These are phyloP conservation scores for Plasmodium relictum DNA, from an alignment of 169 alveolate species.

Conservation along the genomic window DNA sequence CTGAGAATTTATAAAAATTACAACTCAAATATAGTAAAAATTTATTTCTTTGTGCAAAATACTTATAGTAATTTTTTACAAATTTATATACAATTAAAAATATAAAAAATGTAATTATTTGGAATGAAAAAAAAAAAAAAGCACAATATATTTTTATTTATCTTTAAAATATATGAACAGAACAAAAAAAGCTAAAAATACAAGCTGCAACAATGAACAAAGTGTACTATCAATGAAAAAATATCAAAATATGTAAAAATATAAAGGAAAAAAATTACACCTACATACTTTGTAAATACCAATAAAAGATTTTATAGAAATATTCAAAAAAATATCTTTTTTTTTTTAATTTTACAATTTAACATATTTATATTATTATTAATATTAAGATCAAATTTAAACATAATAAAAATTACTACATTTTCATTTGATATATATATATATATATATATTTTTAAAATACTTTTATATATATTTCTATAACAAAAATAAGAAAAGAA, in stretches of 20 bases:
- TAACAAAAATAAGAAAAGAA: conserved; percentile 19
- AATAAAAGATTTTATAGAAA: neutral
- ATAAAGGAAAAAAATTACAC: neutral
- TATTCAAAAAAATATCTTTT: neutral
- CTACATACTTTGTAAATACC: neutral
- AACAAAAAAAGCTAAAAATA: neutral
- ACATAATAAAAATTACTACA: neutral
- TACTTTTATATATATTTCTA: conserved; percentile 21
- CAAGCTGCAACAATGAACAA: conserved; percentile 15
- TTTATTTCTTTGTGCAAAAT: no score
- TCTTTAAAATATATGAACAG: no score
- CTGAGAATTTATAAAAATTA: no score
- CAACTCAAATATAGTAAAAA: no score
- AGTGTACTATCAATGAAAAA: conserved; percentile 5
- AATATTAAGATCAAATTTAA: neutral
- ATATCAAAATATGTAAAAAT: neutral
- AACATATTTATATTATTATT: conserved; percentile 4
- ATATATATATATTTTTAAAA: neutral
- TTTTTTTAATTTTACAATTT: conserved; percentile 5
- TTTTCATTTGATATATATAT: neutral
- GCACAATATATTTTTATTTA: no score
- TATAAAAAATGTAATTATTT: no score
- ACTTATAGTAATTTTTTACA: no score
- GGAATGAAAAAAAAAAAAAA: no score
- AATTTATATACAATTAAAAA: no score